Conservation (phyloP, 75 land plant genomes). For the Pinus tabuliformis region DNA sequence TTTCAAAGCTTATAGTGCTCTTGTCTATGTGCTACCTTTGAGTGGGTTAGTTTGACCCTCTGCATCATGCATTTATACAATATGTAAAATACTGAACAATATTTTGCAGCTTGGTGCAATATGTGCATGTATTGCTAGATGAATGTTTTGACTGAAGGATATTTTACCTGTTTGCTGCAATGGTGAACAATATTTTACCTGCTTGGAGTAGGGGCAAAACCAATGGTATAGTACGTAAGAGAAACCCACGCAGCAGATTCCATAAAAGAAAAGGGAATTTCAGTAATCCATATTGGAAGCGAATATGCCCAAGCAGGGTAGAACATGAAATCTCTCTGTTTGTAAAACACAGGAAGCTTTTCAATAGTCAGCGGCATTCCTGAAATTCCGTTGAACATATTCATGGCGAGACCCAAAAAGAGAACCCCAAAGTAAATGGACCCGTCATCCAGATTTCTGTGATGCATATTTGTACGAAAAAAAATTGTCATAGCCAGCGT, state of each 20-base stretch:
- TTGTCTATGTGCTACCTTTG: too few species aligned
- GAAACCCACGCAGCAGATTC: constrained; percentile 34
- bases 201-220: constrained; percentile 35
- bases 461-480: constrained; percentile 42
- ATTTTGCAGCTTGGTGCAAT: not conserved
- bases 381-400: constrained; percentile 46
- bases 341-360: constrained; percentile 50
- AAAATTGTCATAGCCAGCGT: constrained; percentile 47
- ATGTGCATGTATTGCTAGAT: too few species aligned
- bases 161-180: too few species aligned
- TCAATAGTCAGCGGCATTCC: constrained; percentile 34
- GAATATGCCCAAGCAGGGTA: constrained; percentile 53
- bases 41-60: too few species aligned
- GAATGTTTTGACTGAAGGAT: too few species aligned
- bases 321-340: constrained; percentile 49
- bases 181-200: constrained; percentile 20
- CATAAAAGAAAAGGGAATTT: constrained; percentile 32
- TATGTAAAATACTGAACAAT: not conserved
- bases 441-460: constrained; percentile 26
- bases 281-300: constrained; percentile 24
- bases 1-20: too few species aligned
- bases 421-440: constrained; percentile 29
- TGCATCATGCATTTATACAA: too few species aligned
- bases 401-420: constrained; percentile 26
- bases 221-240: constrained; percentile 45